phyloP scores from a whole-genome alignment of 2,329 filamentous ascomycete genomes.

The Fusarium secorum region DNA sequence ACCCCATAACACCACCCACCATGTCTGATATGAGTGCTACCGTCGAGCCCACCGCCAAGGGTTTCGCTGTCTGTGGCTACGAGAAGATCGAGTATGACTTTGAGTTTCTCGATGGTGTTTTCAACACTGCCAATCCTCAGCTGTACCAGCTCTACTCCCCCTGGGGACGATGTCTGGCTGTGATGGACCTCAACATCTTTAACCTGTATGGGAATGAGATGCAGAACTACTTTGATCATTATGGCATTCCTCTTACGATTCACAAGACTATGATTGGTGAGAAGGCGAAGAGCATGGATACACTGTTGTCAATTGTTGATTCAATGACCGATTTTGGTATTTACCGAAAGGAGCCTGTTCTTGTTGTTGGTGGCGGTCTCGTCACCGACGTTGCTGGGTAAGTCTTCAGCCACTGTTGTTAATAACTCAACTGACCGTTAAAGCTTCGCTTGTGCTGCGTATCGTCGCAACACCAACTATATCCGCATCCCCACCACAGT shows the following conservation, averaged over 20 bases:
- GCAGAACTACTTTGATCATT: conserved; percentile 71
- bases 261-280: conserved; percentile 79
- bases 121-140: conserved; percentile 66
- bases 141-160: conserved; percentile 70
- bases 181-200: conserved; percentile 77
- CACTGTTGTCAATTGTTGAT: conserved; percentile 72
- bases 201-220: conserved; percentile 72
- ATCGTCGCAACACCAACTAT: conserved; percentile 76
- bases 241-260: conserved; percentile 68
- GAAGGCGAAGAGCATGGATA: conserved; percentile 77
- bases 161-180: conserved; percentile 71
- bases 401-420: conserved; percentile 46
- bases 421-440: conserved; percentile 31
- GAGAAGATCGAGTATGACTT: conserved; percentile 82
- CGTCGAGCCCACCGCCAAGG: conserved; percentile 68
- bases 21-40: conserved; percentile 77
- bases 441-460: conserved; percentile 74
- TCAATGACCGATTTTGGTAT: conserved; percentile 79
- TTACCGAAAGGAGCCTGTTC: conserved; percentile 72
- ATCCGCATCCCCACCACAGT: conserved; percentile 78
- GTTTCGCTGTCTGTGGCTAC: conserved; percentile 76
- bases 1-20: conserved; percentile 30
- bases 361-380: conserved; percentile 72
- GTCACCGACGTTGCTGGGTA: conserved; percentile 79
- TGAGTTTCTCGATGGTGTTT: conserved; percentile 74